phyloP scores from a whole-genome alignment of 345 rosid species.

The Triadica sebifera region DNA sequence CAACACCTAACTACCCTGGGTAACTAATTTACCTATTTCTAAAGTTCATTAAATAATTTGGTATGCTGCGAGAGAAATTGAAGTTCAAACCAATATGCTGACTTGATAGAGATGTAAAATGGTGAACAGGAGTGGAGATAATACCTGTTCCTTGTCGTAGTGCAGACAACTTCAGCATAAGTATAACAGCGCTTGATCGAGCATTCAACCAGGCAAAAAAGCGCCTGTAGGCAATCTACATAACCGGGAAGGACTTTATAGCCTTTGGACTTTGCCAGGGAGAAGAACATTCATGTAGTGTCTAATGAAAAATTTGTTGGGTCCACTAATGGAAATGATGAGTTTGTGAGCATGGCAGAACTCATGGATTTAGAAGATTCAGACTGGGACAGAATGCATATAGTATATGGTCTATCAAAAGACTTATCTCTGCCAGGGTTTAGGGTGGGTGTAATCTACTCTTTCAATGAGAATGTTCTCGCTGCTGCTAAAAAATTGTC shows the following conservation, averaged over 20 bases:
- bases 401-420: constrained; percentile 64
- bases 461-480: constrained; percentile 54
- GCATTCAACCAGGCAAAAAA: constrained; percentile 85
- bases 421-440: constrained; percentile 77
- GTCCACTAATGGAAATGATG: constrained; percentile 52
- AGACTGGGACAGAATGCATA: constrained; percentile 71
- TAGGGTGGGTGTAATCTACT: constrained; percentile 59
- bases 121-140: constrained; percentile 89
- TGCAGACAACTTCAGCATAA: constrained; percentile 65
- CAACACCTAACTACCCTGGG: constrained; percentile 81
- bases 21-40: constrained; percentile 24
- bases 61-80: constrained; percentile 7
- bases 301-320: constrained; percentile 74
- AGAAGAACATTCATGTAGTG: constrained; percentile 80
- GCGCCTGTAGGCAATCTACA: constrained; percentile 68
- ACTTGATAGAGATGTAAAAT: constrained; percentile 73
- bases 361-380: constrained; percentile 55
- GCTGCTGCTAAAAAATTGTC: constrained; percentile 62
- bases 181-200: constrained; percentile 71
- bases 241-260: constrained; percentile 56
- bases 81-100: constrained; percentile 43
- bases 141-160: constrained; percentile 86
- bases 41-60: constrained; percentile 5
- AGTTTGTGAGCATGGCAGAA: constrained; percentile 79
- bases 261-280: constrained; percentile 81